A percentile compares a stretch with the other conserved stretches of the same genome.
These are phyloP conservation scores for Wickerhamomyces bovis DNA, from an alignment of 805 yeast species.

Conservation along the genomic window DNA sequence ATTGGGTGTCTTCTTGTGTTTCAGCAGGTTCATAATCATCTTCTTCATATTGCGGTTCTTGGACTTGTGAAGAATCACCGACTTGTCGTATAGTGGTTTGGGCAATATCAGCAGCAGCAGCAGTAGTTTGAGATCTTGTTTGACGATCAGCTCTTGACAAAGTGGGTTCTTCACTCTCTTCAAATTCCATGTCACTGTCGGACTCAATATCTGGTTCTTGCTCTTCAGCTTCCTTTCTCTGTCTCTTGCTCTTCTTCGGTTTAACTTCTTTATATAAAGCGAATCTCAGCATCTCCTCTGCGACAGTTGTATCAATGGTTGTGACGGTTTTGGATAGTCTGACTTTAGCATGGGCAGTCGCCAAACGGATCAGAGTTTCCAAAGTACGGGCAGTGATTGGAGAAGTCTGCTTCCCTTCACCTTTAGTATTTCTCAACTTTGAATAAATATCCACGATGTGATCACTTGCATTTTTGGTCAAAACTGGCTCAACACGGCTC, in stretches of 20 bases:
- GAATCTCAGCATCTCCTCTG: slow-evolving; percentile 77
- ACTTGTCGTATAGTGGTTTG: not conserved
- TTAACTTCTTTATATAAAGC: slow-evolving; percentile 78
- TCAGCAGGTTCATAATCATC: slow-evolving; percentile 14
- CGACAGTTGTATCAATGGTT: slow-evolving; percentile 74
- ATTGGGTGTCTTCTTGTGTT: slow-evolving; percentile 1
- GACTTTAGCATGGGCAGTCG: slow-evolving; percentile 97
- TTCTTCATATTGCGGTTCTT: slow-evolving; percentile 11
- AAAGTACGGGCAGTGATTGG: slow-evolving; percentile 98
- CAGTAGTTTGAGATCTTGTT: not conserved
- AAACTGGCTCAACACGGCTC: slow-evolving; percentile 74
- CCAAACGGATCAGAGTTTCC: slow-evolving; percentile 88
- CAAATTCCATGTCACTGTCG: slow-evolving; percentile 23
- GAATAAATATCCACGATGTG: slow-evolving; percentile 78
- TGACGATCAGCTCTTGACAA: slow-evolving; percentile 6
- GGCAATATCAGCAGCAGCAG: not conserved
- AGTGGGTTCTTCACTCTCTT: slow-evolving; percentile 22
- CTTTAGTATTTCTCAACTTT: slow-evolving; percentile 69
- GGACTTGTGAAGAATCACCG: not conserved
- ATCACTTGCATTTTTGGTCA: slow-evolving; percentile 71
- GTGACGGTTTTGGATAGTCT: slow-evolving; percentile 74
- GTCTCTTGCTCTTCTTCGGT: slow-evolving; percentile 25
- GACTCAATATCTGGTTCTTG: slow-evolving; percentile 29
- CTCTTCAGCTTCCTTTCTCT: slow-evolving; percentile 21
- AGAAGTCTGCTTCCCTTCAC: slow-evolving; percentile 68